Conservation (phyloP, 306 rosid genomes). For the Begonia peltatifolia region DNA sequence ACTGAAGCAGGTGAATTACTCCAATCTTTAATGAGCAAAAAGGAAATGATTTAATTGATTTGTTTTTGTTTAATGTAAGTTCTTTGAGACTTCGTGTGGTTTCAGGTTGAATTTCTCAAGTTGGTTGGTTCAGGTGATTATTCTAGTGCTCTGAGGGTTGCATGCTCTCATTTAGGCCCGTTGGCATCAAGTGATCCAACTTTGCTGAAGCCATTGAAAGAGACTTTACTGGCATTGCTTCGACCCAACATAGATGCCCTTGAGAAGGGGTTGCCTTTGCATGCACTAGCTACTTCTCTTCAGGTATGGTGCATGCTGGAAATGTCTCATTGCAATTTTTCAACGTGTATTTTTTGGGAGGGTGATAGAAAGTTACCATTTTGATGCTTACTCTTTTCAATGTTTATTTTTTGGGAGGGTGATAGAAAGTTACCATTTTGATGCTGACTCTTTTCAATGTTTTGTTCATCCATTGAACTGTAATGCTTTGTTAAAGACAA, state of each 20-base stretch:
- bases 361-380: too few species aligned
- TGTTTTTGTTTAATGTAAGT: background rate
- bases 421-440: too few species aligned
- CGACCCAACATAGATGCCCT: constrained; percentile 64
- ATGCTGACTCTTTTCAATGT: too few species aligned
- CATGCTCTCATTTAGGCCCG: constrained; percentile 87
- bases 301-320: constrained; percentile 36
- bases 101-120: constrained; percentile 95
- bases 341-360: too few species aligned
- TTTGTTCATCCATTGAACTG: too few species aligned
- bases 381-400: too few species aligned
- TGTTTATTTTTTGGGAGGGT: too few species aligned
- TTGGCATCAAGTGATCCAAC: constrained; percentile 71
- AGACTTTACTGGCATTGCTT: constrained; percentile 79
- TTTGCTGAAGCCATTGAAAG: constrained; percentile 76
- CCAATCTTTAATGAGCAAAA: too few species aligned
- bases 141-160: constrained; percentile 73
- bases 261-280: constrained; percentile 70
- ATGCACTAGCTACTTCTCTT: constrained; percentile 85
- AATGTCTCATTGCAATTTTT: background rate
- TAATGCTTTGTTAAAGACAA: too few species aligned
- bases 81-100: constrained; percentile 13
- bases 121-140: constrained; percentile 74
- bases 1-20: constrained; percentile 70
- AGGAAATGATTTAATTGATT: too few species aligned